Percentiles rank a stretch among this genome's conserved stretches.
phyloP scores from a whole-genome alignment of 805 yeast genomes.

The Ogataea naganishii region DNA sequence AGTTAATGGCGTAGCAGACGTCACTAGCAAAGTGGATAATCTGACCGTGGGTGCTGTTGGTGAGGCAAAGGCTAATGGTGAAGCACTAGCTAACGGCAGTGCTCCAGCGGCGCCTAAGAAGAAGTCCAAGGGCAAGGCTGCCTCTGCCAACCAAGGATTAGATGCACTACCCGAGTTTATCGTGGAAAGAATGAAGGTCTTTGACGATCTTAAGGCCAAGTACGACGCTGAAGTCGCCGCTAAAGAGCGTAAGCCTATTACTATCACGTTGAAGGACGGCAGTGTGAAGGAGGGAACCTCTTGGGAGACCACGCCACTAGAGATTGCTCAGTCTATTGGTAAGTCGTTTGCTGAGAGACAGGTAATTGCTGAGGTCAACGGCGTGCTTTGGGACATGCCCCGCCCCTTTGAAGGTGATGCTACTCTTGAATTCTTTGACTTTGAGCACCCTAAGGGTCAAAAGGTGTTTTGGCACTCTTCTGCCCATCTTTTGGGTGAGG shows the following conservation, averaged over 20 bases:
- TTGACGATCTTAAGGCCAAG: conserved; percentile 71
- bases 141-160: conserved; percentile 34
- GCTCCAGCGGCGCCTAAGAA: conserved; percentile 18
- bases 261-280: conserved; percentile 84
- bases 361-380: conserved; percentile 86
- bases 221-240: conserved; percentile 65
- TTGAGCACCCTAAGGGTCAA: conserved; percentile 90
- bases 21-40: conserved; percentile 39
- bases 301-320: conserved; percentile 87
- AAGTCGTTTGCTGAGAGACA: conserved; percentile 84
- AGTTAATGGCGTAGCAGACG: no score
- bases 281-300: conserved; percentile 66
- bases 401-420: conserved; percentile 80
- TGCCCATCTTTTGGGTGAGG: conserved; percentile 97
- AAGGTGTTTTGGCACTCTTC: conserved; percentile 98
- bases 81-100: conserved; percentile 7
- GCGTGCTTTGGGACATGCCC: conserved; percentile 88
- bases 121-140: conserved; percentile 29
- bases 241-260: conserved; percentile 50
- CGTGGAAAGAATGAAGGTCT: conserved; percentile 67
- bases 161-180: conserved; percentile 83
- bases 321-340: conserved; percentile 76
- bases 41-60: conserved; percentile 25
- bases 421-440: conserved; percentile 75
- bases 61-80: conserved; percentile 9